Conservation (phyloP, 1,284 basidiomycete species). For the Coniferiporia sulphurascens region DNA sequence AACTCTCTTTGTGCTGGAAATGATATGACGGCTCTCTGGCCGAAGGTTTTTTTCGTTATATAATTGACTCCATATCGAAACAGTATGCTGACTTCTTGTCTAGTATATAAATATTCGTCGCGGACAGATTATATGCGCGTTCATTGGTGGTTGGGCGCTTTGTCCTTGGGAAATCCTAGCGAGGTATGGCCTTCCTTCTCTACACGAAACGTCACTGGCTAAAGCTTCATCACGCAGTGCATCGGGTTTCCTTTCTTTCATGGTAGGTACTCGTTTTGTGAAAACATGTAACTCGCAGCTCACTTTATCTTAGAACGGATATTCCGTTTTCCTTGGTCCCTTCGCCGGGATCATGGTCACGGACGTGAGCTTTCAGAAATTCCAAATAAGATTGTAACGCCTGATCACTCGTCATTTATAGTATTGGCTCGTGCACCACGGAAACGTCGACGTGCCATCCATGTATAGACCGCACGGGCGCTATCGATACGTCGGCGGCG, state of each 20-base stretch:
- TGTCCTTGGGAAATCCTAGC: constrained; percentile 58
- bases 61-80: neutral
- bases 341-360: constrained; percentile 69
- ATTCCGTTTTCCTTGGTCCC: constrained; percentile 69
- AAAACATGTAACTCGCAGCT: no score
- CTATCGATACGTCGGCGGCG: constrained; percentile 60
- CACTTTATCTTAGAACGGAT: constrained; percentile 41
- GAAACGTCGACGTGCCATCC: constrained; percentile 62
- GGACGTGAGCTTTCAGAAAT: constrained; percentile 45
- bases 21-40: constrained; percentile 66
- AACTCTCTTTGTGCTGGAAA: constrained; percentile 76
- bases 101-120: constrained; percentile 69
- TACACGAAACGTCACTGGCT: constrained; percentile 10
- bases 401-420: constrained; percentile 23
- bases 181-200: constrained; percentile 20
- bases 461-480: constrained; percentile 67
- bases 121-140: constrained; percentile 68
- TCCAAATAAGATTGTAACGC: neutral
- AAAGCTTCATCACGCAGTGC: constrained; percentile 32
- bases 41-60: constrained; percentile 27
- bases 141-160: constrained; percentile 64
- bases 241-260: constrained; percentile 46
- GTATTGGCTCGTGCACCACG: constrained; percentile 63
- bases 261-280: constrained; percentile 24
- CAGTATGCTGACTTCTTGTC: constrained; percentile 19